Evolutionary conservation across 352 stramenopile genomes (phyloP), one percentile per base, ranked within the genome.

Genomic region (Phytopythium vexans): DNA sequence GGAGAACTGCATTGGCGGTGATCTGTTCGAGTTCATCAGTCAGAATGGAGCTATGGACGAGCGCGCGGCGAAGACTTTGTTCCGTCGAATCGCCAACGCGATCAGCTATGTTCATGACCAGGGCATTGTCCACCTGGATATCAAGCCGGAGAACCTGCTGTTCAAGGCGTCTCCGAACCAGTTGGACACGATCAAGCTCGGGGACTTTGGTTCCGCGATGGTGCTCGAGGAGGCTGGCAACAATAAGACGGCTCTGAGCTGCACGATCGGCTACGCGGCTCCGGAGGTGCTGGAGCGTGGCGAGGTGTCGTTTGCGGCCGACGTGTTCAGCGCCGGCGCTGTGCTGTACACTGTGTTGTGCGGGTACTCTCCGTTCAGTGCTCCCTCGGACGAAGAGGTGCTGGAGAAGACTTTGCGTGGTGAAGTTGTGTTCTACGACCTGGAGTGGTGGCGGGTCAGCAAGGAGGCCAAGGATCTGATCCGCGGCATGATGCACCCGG

Each of bases 121-220:
- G 10, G 71, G 63, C 14, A 60, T 93, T 15, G 66, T 91, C 6
- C 82, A 93, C 32, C 44, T 93, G 52, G 82, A 91, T 41, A 82
- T 93, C 46, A 93, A 93, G 62, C 82, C 82, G 2, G 77, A 88
- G 51, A 93, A 93, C 47, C 43, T 93, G 11, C 76, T 91, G 44
- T 90, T 93, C 45, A 84, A 81, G 54, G 58, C 66, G 14, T 81
- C 68, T 21, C 47, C 70, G 14, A 44, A 65, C 33, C 65, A 87
- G 39, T 43, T 73, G 3, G 68, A 83, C 39, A 76, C 69, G 0
- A 69, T 89, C 40, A 88, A 88, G 51, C 54, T 93, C 3, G 73
- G 70, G 6, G 82, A 93, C 66, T 93, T 93, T 68, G 82, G 82
- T 1, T 79, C 68, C 11, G 76, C 82, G 6, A 61, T 78, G 41